Conservation (phyloP, 768 basidiomycete species). For the Termitomyces heimii region DNA sequence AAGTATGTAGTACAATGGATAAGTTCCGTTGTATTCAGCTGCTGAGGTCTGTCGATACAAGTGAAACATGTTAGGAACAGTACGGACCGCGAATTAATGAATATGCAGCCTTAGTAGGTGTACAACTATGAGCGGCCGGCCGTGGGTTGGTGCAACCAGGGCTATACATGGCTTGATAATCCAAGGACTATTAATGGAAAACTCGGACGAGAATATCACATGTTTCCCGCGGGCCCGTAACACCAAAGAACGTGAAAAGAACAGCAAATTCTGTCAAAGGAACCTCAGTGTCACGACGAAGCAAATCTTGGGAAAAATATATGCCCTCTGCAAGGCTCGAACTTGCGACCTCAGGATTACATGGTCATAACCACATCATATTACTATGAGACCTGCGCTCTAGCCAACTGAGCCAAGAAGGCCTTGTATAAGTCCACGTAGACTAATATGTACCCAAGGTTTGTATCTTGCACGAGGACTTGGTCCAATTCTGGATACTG, state of each 20-base stretch:
- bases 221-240: no score
- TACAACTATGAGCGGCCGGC: not conserved
- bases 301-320: not conserved
- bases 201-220: not conserved
- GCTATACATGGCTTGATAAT: not conserved
- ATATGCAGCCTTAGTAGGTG: not conserved
- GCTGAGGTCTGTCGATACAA: no score
- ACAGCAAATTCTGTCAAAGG: not conserved
- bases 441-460: not conserved
- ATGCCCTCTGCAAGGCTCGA: conserved; percentile 51
- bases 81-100: not conserved
- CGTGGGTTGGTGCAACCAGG: not conserved
- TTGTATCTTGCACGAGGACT: not conserved
- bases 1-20: not conserved
- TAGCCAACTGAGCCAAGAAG: conserved; percentile 29
- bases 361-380: conserved; percentile 14
- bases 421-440: not conserved
- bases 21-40: not conserved
- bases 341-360: conserved; percentile 58
- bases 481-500: no score
- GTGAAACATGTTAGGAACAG: not conserved
- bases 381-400: conserved; percentile 26
- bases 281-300: not conserved
- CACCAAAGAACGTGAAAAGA: no score
- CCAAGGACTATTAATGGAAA: not conserved